Evolutionary conservation across 768 basidiomycete species (phyloP).

Genomic region (Kwoniella botswanensis): DNA sequence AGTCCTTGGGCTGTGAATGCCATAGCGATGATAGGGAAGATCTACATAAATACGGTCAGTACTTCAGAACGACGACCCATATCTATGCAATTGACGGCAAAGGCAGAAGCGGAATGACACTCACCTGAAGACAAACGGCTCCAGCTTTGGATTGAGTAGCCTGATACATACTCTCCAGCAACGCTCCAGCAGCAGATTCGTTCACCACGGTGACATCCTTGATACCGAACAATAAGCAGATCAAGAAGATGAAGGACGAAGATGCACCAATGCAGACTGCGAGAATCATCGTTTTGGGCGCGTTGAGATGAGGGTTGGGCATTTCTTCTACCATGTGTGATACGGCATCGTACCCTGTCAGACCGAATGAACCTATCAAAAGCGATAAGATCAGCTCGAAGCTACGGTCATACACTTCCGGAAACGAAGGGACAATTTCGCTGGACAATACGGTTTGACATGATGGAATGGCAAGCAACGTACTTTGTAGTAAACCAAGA

Average conservation of each 20-base stretch:
- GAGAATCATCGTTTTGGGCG: constrained; percentile 44
- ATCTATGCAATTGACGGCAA: not conserved
- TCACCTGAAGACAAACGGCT: constrained; percentile 44
- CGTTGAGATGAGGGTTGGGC: constrained; percentile 46
- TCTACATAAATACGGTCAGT: not conserved
- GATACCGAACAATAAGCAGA: constrained; percentile 46
- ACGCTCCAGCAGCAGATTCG: constrained; percentile 37
- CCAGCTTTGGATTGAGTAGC: constrained; percentile 43
- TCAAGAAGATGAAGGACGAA: constrained; percentile 44
- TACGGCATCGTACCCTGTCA: constrained; percentile 53
- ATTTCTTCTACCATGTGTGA: constrained; percentile 54
- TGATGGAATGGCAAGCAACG: not conserved
- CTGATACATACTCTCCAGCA: constrained; percentile 49
- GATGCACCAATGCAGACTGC: constrained; percentile 44
- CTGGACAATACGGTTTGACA: too few relatives aligned
- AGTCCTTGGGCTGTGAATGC: constrained; percentile 50
- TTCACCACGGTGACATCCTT: constrained; percentile 46
- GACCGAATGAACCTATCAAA: constrained; percentile 40
- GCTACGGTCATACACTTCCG: not conserved
- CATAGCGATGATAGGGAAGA: constrained; percentile 50
- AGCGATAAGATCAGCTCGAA: not conserved
- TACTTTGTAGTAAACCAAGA: constrained; percentile 48
- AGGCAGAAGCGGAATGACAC: not conserved
- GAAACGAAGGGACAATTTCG: too few relatives aligned
- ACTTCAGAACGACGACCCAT: not conserved